Conservation (phyloP, 768 basidiomycete species). For the Rhizopogon vulgaris region DNA sequence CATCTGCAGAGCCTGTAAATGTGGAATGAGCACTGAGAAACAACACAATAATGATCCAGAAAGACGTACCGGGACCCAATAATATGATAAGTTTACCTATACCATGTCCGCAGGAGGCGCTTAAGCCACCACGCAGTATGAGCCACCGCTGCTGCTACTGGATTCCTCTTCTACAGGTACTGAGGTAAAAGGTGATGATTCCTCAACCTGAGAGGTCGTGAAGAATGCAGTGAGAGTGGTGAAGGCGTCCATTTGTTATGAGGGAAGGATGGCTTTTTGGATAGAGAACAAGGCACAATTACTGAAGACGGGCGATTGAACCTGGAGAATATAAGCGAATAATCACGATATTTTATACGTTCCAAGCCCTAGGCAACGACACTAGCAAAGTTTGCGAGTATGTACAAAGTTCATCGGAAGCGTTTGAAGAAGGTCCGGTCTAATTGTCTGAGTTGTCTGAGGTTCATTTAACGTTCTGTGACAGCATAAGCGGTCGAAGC, state of each 20-base stretch:
- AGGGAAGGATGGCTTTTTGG: neutral
- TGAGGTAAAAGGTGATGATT: neutral
- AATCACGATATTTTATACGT: neutral
- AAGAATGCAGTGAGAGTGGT: conserved; percentile 1
- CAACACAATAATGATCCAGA: neutral
- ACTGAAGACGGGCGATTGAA: conserved; percentile 3
- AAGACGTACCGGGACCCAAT: neutral
- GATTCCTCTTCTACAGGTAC: conserved; percentile 5
- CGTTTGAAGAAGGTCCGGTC: neutral
- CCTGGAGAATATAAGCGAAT: neutral
- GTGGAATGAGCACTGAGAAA: neutral
- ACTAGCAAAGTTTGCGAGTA: neutral
- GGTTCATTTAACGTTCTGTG: neutral
- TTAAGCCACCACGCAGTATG: conserved; percentile 6
- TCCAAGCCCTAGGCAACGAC: neutral
- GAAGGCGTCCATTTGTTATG: conserved; percentile 4
- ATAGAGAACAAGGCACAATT: neutral
- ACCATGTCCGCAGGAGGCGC: neutral
- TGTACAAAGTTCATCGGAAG: neutral
- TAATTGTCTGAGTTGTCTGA: neutral
- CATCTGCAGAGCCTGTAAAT: neutral
- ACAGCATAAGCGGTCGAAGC: neutral
- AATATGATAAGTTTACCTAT: neutral
- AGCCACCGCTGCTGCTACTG: conserved; percentile 2
- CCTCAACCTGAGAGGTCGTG: conserved; percentile 1